These are phyloP conservation scores for Geosmithia flava DNA, from an alignment of 2,329 filamentous ascomycete genomes.

Conservation along the genomic window DNA sequence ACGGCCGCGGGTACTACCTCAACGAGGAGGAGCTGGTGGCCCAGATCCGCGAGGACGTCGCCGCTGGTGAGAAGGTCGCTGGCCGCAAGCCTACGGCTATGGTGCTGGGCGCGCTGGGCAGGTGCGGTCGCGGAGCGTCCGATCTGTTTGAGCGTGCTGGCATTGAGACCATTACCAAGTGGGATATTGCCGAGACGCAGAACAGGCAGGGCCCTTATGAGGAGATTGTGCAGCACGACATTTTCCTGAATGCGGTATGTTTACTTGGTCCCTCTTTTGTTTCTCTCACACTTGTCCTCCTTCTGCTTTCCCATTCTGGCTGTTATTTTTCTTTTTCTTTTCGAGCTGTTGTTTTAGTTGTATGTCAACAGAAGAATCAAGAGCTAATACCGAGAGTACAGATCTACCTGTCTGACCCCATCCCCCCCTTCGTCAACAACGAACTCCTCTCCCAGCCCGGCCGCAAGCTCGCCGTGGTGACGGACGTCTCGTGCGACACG, in stretches of 20 bases:
- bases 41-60: slow-evolving; percentile 1
- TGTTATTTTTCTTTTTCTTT: no score
- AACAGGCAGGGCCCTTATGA: slow-evolving; percentile 57
- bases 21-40: slow-evolving; percentile 2
- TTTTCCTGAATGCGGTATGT: slow-evolving; percentile 53
- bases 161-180: slow-evolving; percentile 33
- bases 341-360: no score
- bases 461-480: slow-evolving; percentile 68
- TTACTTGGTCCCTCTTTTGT: background rate
- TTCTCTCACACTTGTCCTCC: no score
- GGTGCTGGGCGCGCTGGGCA: slow-evolving; percentile 73
- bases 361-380: no score
- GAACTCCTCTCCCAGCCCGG: slow-evolving; percentile 50
- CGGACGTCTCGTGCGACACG: slow-evolving; percentile 67
- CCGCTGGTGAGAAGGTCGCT: slow-evolving; percentile 16
- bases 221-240: slow-evolving; percentile 64
- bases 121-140: slow-evolving; percentile 76
- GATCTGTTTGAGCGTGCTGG: slow-evolving; percentile 63
- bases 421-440: slow-evolving; percentile 68
- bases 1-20: slow-evolving; percentile 2
- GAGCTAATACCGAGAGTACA: no score
- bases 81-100: slow-evolving; percentile 57
- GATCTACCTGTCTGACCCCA: slow-evolving; percentile 28
- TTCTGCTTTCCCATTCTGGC: no score
- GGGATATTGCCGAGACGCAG: slow-evolving; percentile 68